Conservation (phyloP, 192 early-diverging fungal genomes). For the Linnemannia exigua region DNA sequence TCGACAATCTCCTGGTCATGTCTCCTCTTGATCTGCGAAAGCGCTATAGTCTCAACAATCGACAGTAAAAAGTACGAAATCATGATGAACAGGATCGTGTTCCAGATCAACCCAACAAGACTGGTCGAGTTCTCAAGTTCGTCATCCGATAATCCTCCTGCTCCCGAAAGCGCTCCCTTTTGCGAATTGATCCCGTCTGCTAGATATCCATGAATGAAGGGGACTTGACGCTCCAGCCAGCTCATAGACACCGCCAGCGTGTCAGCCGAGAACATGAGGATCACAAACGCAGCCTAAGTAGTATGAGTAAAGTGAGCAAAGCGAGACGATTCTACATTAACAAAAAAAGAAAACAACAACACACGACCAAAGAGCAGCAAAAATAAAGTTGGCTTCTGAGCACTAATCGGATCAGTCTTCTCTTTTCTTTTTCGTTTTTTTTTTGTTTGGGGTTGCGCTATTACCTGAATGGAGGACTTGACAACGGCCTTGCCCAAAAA, state of each 20-base stretch:
- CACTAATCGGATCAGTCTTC: too few species aligned
- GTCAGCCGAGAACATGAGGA: slow-evolving; percentile 87
- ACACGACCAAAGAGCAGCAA: not conserved
- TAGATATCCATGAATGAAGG: slow-evolving; percentile 68
- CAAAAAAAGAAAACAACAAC: not conserved
- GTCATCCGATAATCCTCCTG: slow-evolving; percentile 29
- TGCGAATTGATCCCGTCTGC: slow-evolving; percentile 49
- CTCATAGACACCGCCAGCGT: slow-evolving; percentile 72
- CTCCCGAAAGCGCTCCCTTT: slow-evolving; percentile 30
- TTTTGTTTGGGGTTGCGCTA: not conserved
- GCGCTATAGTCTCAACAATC: slow-evolving; percentile 87
- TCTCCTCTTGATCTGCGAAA: slow-evolving; percentile 74
- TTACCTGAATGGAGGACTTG: slow-evolving; percentile 88
- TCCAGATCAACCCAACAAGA: slow-evolving; percentile 81
- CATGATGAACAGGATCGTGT: slow-evolving; percentile 83
- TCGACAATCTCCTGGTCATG: slow-evolving; percentile 60
- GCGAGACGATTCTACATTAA: not conserved
- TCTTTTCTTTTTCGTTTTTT: too few species aligned
- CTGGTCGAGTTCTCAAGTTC: slow-evolving; percentile 58
- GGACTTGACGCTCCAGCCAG: slow-evolving; percentile 66
- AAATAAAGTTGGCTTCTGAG: not conserved
- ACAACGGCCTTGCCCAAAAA: slow-evolving; percentile 93
- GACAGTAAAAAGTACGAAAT: slow-evolving; percentile 88
- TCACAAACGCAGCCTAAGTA: slow-evolving; percentile 79
- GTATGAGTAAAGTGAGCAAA: not conserved